Conservation (phyloP, 192 early-diverging fungal genomes). For the Coemansia umbellata region DNA sequence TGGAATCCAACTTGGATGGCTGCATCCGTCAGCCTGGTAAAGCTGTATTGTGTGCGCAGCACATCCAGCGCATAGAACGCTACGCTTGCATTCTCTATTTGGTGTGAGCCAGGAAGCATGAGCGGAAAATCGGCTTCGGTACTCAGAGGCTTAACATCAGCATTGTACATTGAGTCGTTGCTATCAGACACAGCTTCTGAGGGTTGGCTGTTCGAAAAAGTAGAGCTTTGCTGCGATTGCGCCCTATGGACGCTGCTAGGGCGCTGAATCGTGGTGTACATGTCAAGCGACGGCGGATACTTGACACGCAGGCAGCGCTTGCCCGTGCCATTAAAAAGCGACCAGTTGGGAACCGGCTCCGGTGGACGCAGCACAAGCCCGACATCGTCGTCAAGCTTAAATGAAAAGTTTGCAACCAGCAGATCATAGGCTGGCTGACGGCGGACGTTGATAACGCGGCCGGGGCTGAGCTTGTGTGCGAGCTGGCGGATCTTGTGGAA, state of each 20-base stretch:
- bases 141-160: background rate
- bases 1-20: conserved; percentile 62
- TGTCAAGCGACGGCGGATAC: conserved; percentile 37
- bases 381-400: background rate
- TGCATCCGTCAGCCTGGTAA: conserved; percentile 45
- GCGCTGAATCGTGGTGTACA: conserved; percentile 9
- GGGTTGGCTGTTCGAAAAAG: background rate
- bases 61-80: conserved; percentile 62
- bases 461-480: conserved; percentile 29
- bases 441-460: conserved; percentile 40
- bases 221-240: background rate
- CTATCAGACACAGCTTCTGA: background rate
- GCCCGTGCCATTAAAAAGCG: conserved; percentile 36
- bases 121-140: conserved; percentile 56
- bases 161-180: too few species aligned
- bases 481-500: conserved; percentile 40
- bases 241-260: background rate
- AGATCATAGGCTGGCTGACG: conserved; percentile 35
- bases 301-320: conserved; percentile 35
- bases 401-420: conserved; percentile 32
- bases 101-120: conserved; percentile 64
- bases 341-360: conserved; percentile 19
- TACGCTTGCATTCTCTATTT: conserved; percentile 74
- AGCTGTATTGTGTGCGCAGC: conserved; percentile 46
- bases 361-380: background rate